Percentiles rank a stretch among this genome's conserved stretches.
Evolutionary conservation across 331 rosid genomes (phyloP).

Genomic region (Cucumis variabilis): DNA sequence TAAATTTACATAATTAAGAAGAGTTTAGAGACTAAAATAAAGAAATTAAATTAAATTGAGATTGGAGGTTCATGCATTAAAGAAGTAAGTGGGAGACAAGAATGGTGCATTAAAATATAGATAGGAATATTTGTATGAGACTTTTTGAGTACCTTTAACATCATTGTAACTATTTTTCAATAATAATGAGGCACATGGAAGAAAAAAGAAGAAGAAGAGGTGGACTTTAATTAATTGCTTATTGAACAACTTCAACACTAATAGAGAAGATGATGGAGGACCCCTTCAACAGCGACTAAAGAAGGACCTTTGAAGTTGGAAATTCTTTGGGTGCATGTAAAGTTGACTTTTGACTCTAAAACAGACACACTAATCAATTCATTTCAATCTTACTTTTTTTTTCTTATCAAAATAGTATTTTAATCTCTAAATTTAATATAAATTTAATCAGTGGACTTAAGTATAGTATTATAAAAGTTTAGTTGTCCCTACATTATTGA

Average conservation of each 20-base stretch:
- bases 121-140: background rate
- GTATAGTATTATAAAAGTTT: no score
- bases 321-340: background rate
- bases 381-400: background rate
- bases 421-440: background rate
- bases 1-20: no score
- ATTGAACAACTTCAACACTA: background rate
- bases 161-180: background rate
- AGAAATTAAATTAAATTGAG: background rate
- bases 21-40: background rate
- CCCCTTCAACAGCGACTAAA: background rate
- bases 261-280: background rate
- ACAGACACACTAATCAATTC: background rate
- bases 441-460: no score
- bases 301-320: background rate
- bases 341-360: background rate
- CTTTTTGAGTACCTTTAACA: background rate
- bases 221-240: background rate
- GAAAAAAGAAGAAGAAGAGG: background rate
- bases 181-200: background rate
- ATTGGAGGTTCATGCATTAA: background rate
- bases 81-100: slow-evolving; percentile 2
- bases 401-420: no score
- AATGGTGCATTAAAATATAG: background rate
- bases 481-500: no score